phyloP scores from a whole-genome alignment of 768 basidiomycete species.

The Leccinum disarticulatum region DNA sequence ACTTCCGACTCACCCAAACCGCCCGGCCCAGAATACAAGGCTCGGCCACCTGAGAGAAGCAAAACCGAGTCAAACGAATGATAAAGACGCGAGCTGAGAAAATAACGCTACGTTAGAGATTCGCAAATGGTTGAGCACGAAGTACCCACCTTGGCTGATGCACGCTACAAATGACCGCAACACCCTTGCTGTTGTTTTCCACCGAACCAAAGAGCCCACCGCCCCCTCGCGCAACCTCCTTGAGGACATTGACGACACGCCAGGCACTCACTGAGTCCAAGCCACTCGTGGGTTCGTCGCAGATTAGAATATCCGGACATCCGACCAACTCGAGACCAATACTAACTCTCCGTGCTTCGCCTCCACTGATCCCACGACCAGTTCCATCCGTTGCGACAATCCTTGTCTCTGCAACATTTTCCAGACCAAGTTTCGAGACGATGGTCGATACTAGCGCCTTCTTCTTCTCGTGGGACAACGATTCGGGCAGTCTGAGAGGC shows the following conservation, averaged over 20 bases:
- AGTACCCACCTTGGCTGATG: slow-evolving; percentile 75
- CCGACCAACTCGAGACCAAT: slow-evolving; percentile 90
- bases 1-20: slow-evolving; percentile 46
- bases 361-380: slow-evolving; percentile 83
- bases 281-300: slow-evolving; percentile 84
- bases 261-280: slow-evolving; percentile 88
- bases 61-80: slow-evolving; percentile 82
- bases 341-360: slow-evolving; percentile 87
- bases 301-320: slow-evolving; percentile 77
- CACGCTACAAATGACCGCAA: slow-evolving; percentile 82
- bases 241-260: slow-evolving; percentile 75
- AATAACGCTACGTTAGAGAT: background rate
- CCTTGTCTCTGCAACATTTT: slow-evolving; percentile 62
- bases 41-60: slow-evolving; percentile 72
- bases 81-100: slow-evolving; percentile 70
- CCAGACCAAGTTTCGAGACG: slow-evolving; percentile 77
- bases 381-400: slow-evolving; percentile 69
- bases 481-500: slow-evolving; percentile 82
- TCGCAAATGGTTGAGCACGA: background rate
- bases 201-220: slow-evolving; percentile 23
- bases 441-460: slow-evolving; percentile 63
- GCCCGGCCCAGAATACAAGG: slow-evolving; percentile 80
- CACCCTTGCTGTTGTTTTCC: slow-evolving; percentile 53
- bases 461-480: slow-evolving; percentile 60
- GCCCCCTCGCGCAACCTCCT: slow-evolving; percentile 62